phyloP scores from a whole-genome alignment of 23 red algal species.

The Gracilariopsis chorda region DNA sequence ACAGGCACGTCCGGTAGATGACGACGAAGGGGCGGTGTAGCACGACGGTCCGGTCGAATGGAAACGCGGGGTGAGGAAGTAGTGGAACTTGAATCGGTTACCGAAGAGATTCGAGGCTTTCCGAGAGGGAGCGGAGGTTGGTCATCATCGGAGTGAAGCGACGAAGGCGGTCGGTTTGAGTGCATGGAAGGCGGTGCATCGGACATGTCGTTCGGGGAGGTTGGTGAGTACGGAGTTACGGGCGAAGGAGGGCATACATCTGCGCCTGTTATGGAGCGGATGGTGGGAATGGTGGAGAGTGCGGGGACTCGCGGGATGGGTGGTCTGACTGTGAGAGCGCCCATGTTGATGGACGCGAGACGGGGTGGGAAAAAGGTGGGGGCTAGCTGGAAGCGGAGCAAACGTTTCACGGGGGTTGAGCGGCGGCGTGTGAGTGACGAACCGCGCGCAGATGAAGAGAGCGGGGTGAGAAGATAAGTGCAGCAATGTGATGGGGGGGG shows the following conservation, averaged over 20 bases:
- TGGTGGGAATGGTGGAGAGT: not conserved
- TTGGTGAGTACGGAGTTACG: not conserved
- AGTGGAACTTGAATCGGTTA: constrained; percentile 6
- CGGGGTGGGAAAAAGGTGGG: not conserved
- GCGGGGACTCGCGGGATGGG: not conserved
- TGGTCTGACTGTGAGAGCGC: not conserved
- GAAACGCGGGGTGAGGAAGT: not conserved
- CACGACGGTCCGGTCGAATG: not conserved
- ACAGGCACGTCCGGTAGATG: not conserved
- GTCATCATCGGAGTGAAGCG: constrained; percentile 4
- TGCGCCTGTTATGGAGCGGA: constrained; percentile 27
- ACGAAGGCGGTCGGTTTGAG: not conserved
- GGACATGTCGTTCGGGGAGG: not conserved
- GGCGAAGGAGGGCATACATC: not conserved
- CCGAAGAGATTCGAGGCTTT: constrained; percentile 43
- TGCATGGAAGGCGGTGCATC: not conserved
- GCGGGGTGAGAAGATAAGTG: too few relatives aligned
- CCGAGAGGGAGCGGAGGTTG: not conserved
- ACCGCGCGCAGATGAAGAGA: too few relatives aligned
- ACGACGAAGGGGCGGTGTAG: not conserved
- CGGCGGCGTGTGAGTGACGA: too few relatives aligned
- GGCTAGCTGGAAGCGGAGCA: not conserved
- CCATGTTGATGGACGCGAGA: not conserved
- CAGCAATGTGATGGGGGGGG: too few relatives aligned
- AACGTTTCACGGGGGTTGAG: too few relatives aligned